Base-by-base conservation (phyloP, 1,284 basidiomycete genomes). In the Polyporus tsugae region DNA sequence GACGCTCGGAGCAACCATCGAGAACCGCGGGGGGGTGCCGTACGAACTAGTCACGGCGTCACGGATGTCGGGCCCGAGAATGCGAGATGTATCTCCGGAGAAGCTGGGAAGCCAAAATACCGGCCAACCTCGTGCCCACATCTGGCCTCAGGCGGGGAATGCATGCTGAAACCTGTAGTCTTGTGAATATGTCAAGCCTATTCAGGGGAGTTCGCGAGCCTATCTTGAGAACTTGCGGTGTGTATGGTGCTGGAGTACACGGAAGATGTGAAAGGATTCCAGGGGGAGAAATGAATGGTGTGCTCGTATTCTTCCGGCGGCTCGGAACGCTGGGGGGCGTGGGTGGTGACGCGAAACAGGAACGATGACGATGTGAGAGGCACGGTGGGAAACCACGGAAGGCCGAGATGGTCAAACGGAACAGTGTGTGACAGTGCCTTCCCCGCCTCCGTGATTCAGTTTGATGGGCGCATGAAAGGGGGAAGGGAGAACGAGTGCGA, bases 61-160 rank as follows among this genome's bases (percentile, higher is more conserved):
- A 64, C 67, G 67, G 67, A 68, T 64, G 67, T 68, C 67, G 67
- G 67, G 53, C 60, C 67, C 67, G 67, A 58, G 53, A 7, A 22
- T 62, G 63, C 63, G 67, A 58, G 52, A 36, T 52, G 42, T 62
- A 53, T 61, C 63, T 62, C 66, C 66, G 62, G 63, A 49, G 62
- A 60, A 67, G 62, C 15, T 9, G n/a, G 9, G 39, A 38, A 38
- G 66, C 66, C 62, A 67, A 58, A 66, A 57, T 59, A 53, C 41
- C 62, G 62, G n/a, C 38, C 49, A 36, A 63, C 66, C 66, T 67
- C 62, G 62, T 67, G 66, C 38, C 35, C 39, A 17, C 58, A 38
- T 25, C 33, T 60, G 44, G 17, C 44, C 42, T 29, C 15, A n/a
- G 57, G 13, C 19, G 57, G 57, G 36, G 38, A 19, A 52, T 22